Base-by-base conservation (phyloP, 2,329 filamentous ascomycete genomes). In the Monosporascus sp. region DNA sequence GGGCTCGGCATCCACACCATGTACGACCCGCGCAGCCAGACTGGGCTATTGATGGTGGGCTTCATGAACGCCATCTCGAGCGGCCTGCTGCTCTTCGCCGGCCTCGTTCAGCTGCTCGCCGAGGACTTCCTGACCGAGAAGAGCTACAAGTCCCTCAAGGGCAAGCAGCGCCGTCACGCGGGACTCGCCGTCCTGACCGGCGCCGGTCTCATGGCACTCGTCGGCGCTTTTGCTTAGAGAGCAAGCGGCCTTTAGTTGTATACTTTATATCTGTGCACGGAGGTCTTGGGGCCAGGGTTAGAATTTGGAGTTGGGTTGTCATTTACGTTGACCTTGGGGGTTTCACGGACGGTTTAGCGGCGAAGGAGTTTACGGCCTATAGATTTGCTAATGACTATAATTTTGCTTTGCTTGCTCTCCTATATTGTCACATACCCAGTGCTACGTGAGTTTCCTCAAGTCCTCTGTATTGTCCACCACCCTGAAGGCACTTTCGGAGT, bases 41-140 rank as follows among this genome's bases (percentile, higher is more conserved):
- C 84, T 0, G 90, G 91, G 0, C 72, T 95, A 48, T 73, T 95
- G 26, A 87, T 93, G 73, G 90, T 95, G 6, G 91, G 91, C 7
- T 83, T 92, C 65, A 94, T 93, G 79, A 95, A 96, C 64, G 89
- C 89, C 40, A 87, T 95, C 50, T 91, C 87, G 9, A 86, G 87
- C 49, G 91, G 91, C 0, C 74, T 96, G 49, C 71, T 96, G 28
- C 75, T 95, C 3, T 95, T 93, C 66, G 90, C 91, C 0, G 89
- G 89, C 0, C 73, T 96, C 44, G 91, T 95, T 4, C 89, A 96
- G 72, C 77, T 96, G 20, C 77, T 96, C 47, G 88, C 89, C 0
- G 90, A 95, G 70, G 91, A 96, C 63, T 95, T 95, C 61, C 65
- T 91, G 55, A 84, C 82, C 14, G 87, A 90, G 60, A 86, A 88